Conservation (phyloP, 345 rosid genomes). For the Citrus australasica region DNA sequence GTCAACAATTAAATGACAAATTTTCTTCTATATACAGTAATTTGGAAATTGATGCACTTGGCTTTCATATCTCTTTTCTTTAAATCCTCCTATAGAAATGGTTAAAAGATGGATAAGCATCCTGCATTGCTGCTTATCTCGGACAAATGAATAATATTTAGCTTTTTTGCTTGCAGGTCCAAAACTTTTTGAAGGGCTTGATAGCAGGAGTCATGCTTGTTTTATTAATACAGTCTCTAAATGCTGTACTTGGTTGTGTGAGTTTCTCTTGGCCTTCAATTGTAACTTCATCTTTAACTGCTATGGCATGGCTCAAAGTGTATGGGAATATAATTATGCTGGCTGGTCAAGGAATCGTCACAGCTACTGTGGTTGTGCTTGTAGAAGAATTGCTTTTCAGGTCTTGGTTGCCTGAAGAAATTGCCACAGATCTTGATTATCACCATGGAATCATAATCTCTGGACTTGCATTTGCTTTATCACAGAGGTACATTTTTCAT, state of each 20-base stretch:
- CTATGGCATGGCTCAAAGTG: conserved; percentile 40
- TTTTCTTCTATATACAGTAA: background rate
- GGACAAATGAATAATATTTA: background rate
- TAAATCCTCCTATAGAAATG: background rate
- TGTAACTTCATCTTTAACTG: conserved; percentile 45
- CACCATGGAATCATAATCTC: conserved; percentile 68
- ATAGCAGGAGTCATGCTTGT: conserved; percentile 67
- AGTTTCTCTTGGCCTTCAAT: conserved; percentile 61
- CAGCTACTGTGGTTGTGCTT: conserved; percentile 60
- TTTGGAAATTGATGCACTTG: background rate
- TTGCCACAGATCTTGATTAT: conserved; percentile 73
- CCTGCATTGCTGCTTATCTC: background rate
- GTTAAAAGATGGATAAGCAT: background rate
- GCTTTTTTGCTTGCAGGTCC: conserved; percentile 46
- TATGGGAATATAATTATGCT: conserved; percentile 39
- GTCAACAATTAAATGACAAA: background rate
- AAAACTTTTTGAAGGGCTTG: conserved; percentile 50
- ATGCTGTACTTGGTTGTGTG: conserved; percentile 58
- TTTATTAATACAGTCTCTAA: conserved; percentile 52
- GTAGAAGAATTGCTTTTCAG: conserved; percentile 90
- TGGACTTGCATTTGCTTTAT: conserved; percentile 67
- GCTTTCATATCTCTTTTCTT: background rate
- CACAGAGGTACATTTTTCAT: conserved; percentile 57
- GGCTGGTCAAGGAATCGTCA: conserved; percentile 50
- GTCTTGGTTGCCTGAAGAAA: conserved; percentile 83